Percentiles rank a stretch among this genome's conserved stretches.
Evolutionary conservation across 768 basidiomycete genomes (phyloP).

Genomic region (Leucosporidium creatinivorum): DNA sequence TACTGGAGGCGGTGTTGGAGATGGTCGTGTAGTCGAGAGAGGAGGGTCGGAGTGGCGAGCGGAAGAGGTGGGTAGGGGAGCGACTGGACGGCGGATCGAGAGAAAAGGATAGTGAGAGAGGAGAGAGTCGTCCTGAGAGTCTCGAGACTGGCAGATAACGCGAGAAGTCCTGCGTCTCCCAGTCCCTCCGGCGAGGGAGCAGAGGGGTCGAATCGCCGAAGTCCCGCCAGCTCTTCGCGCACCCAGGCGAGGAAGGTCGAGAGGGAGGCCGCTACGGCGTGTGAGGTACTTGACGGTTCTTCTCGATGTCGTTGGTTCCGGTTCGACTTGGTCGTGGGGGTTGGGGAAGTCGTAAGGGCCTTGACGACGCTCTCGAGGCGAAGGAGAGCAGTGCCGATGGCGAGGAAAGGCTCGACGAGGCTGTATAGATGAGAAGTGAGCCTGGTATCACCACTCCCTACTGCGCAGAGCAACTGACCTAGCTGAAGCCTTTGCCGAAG

Average conservation of each 20-base stretch:
- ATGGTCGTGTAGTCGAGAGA: neutral
- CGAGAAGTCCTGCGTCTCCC: neutral
- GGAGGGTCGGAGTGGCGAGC: neutral
- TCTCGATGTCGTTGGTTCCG: neutral
- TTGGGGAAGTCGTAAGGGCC: neutral
- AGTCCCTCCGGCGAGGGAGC: neutral
- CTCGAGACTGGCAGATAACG: neutral
- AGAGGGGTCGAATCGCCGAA: neutral
- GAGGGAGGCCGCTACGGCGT: neutral
- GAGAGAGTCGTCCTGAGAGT: neutral
- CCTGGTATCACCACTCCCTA: too few species aligned
- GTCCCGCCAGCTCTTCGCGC: neutral
- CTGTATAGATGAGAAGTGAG: conserved; percentile 2
- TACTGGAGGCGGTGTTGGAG: neutral
- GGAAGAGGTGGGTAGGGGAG: neutral
- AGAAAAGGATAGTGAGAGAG: neutral
- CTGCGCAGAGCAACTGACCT: neutral
- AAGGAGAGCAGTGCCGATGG: conserved; percentile 25
- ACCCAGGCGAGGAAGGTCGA: neutral
- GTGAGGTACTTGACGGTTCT: neutral
- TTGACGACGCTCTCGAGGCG: conserved; percentile 2
- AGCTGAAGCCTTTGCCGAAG: neutral
- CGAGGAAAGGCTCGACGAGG: conserved; percentile 24
- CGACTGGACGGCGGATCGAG: neutral
- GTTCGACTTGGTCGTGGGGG: neutral